A percentile compares a stretch with the other conserved stretches of the same genome.
phyloP scores from a whole-genome alignment of 73 alveolate genomes.

The Paraurostyla sp. region DNA sequence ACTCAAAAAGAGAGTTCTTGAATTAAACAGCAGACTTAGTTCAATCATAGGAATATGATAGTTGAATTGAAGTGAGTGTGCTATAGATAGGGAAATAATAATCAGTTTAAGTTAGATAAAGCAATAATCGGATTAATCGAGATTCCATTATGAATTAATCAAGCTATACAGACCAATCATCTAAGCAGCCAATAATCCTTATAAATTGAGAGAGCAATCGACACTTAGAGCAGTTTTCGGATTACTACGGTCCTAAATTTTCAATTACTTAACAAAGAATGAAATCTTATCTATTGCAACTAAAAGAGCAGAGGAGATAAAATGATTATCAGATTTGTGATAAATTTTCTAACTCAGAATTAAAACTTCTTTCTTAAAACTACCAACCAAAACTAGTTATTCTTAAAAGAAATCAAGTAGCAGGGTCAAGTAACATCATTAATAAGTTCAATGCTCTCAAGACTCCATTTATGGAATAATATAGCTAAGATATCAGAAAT shows the following conservation, averaged over 20 bases:
- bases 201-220: background rate
- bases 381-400: too few relatives aligned
- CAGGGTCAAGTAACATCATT: too few relatives aligned
- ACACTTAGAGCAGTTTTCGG: background rate
- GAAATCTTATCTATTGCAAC: background rate
- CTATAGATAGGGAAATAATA: background rate
- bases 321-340: background rate
- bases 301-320: background rate
- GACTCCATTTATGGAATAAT: too few relatives aligned
- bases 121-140: too few relatives aligned
- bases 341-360: background rate
- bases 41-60: too few relatives aligned
- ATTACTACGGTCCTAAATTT: background rate
- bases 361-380: too few relatives aligned
- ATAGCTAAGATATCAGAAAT: too few relatives aligned
- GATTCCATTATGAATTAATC: background rate
- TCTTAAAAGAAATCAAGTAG: too few relatives aligned
- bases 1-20: background rate
- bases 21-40: too few relatives aligned
- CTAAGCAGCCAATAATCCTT: background rate
- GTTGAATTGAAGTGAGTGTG: too few relatives aligned
- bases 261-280: background rate
- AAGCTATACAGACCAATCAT: background rate
- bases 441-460: too few relatives aligned
- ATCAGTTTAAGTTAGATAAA: background rate